Percentiles rank a stretch among this genome's conserved stretches.
Conservation (phyloP, 768 basidiomycete genomes). For the Serendipita vermifera region DNA sequence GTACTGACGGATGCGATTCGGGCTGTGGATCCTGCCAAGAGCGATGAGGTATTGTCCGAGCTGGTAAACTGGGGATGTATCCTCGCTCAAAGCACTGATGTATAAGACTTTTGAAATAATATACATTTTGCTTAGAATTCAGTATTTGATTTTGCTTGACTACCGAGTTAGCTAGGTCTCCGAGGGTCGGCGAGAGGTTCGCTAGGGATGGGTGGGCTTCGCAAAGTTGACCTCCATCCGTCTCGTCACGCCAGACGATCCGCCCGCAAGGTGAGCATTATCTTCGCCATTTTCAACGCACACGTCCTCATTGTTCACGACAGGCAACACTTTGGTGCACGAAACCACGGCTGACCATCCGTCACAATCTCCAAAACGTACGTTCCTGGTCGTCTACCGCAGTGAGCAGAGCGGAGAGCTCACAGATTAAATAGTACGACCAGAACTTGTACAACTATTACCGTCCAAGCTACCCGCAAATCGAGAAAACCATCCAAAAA, state of each 20-base stretch:
- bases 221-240: neutral
- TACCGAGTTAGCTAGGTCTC: neutral
- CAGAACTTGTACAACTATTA: constrained; percentile 10
- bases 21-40: constrained; percentile 14
- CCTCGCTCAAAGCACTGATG: neutral
- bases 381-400: constrained; percentile 7
- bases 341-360: constrained; percentile 6
- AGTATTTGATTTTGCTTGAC: neutral
- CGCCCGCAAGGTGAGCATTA: neutral
- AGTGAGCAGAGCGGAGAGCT: constrained; percentile 7
- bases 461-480: too few relatives aligned
- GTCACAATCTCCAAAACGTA: constrained; percentile 9
- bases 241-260: neutral
- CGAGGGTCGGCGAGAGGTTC: neutral
- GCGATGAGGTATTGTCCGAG: constrained; percentile 1
- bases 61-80: constrained; percentile 11
- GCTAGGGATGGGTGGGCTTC: neutral
- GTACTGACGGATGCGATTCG: constrained; percentile 18
- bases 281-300: neutral
- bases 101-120: neutral
- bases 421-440: constrained; percentile 7
- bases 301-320: neutral
- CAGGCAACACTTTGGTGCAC: constrained; percentile 10
- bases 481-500: constrained; percentile 14
- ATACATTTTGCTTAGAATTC: neutral